phyloP scores from a whole-genome alignment of 2,329 filamentous ascomycete species.

The Pseudocercospora crystallina region DNA sequence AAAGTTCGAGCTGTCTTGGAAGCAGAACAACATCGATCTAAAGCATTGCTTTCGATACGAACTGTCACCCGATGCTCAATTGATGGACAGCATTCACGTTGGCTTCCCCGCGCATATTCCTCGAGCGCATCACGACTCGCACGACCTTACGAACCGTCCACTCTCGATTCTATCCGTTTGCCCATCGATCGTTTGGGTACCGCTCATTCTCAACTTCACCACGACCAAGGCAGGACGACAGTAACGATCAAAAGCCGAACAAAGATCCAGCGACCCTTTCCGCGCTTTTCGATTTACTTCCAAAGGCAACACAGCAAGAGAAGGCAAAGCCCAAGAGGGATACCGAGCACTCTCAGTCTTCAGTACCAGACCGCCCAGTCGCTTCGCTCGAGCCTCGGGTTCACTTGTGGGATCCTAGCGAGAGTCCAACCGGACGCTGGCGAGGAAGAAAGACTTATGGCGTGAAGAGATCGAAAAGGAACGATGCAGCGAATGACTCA shows the following conservation, averaged over 20 bases:
- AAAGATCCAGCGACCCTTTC: not conserved
- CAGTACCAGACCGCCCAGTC: not conserved
- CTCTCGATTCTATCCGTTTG: not conserved
- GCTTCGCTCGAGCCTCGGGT: conserved; percentile 13
- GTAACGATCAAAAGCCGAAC: not conserved
- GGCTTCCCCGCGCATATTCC: conserved; percentile 13
- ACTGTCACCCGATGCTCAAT: too few species aligned
- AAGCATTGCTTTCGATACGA: too few species aligned
- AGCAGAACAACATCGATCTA: too few species aligned
- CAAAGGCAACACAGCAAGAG: not conserved
- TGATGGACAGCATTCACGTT: conserved; percentile 10
- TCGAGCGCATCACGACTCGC: conserved; percentile 20
- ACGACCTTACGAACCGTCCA: conserved; percentile 18
- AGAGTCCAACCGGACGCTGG: conserved; percentile 14
- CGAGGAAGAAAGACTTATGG: conserved; percentile 3
- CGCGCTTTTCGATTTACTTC: conserved; percentile 14
- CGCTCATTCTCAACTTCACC: conserved; percentile 2
- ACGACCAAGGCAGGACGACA: not conserved
- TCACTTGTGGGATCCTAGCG: conserved; percentile 7
- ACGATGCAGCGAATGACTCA: conserved; percentile 5
- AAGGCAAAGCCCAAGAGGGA: not conserved
- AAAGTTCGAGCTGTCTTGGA: too few species aligned
- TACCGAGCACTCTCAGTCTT: not conserved
- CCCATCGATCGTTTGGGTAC: not conserved
- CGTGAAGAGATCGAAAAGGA: not conserved